These are phyloP conservation scores for Jatropha curcas DNA, from an alignment of 345 rosid species.

Conservation along the genomic window DNA sequence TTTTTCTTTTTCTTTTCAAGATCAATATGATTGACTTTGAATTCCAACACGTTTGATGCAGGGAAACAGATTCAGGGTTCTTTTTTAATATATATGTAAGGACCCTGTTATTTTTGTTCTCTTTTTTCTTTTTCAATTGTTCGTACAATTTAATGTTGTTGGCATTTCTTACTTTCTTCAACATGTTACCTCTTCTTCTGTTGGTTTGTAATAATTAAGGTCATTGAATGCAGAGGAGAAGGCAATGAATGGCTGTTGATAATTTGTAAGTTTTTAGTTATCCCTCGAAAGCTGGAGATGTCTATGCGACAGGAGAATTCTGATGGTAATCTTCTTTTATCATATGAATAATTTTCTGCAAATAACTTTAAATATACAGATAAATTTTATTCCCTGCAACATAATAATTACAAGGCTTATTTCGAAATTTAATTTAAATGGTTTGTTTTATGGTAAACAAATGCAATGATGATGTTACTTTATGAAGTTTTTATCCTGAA, in stretches of 20 bases:
- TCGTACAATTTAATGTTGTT: not conserved
- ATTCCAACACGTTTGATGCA: constrained; percentile 2
- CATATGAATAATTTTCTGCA: not conserved
- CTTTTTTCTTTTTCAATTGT: not conserved
- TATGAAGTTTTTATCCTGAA: not conserved
- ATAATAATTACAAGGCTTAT: not conserved
- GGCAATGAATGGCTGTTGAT: constrained; percentile 21
- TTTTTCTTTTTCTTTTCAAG: not conserved
- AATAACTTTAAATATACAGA: not conserved
- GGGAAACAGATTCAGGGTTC: not conserved
- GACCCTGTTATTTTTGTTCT: not conserved
- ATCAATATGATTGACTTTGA: not conserved
- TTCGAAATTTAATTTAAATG: constrained; percentile 1
- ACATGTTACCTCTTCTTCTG: too few relatives aligned
- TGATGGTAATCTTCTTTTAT: constrained; percentile 38
- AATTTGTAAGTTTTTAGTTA: constrained; percentile 16
- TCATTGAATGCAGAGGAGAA: constrained; percentile 28
- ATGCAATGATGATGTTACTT: not conserved
- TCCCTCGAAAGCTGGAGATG: constrained; percentile 41
- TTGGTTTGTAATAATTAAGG: too few relatives aligned
- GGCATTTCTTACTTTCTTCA: not conserved
- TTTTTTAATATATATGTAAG: constrained; percentile 12
- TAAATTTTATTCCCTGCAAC: not conserved
- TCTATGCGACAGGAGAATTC: constrained; percentile 52
- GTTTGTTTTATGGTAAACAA: not conserved